These are phyloP conservation scores for Collybia mongolica DNA, from an alignment of 768 basidiomycete genomes.

Conservation along the genomic window DNA sequence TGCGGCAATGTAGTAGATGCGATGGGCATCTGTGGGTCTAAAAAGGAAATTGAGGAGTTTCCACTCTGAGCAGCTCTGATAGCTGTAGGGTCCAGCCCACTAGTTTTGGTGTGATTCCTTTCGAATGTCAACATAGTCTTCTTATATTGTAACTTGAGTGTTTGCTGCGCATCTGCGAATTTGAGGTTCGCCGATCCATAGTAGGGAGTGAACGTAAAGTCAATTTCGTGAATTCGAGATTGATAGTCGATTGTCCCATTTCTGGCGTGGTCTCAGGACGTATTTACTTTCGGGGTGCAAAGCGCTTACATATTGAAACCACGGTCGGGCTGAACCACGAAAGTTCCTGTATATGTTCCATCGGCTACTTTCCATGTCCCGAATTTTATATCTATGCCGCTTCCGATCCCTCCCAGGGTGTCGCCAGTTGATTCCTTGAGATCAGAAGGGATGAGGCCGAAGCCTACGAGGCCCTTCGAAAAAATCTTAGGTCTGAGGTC, in stretches of 20 bases:
- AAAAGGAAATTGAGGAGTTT: constrained; percentile 25
- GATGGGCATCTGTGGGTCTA: constrained; percentile 47
- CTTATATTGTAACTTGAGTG: constrained; percentile 48
- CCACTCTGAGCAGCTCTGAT: constrained; percentile 38
- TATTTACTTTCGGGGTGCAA: background rate
- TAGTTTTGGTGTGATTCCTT: constrained; percentile 41
- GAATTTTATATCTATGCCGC: constrained; percentile 55
- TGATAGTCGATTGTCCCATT: constrained; percentile 59
- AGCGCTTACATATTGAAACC: constrained; percentile 55
- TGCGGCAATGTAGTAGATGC: constrained; percentile 39
- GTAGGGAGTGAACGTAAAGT: constrained; percentile 60
- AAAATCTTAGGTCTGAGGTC: constrained; percentile 17
- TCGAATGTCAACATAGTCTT: constrained; percentile 52
- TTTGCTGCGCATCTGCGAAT: constrained; percentile 49
- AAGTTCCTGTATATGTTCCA: constrained; percentile 42
- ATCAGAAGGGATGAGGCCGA: constrained; percentile 60
- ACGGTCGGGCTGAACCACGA: constrained; percentile 51
- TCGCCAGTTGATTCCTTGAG: constrained; percentile 56
- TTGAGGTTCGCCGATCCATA: constrained; percentile 40
- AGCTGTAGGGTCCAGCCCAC: constrained; percentile 53
- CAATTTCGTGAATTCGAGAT: constrained; percentile 58
- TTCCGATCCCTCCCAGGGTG: constrained; percentile 62
- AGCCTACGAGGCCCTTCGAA: constrained; percentile 52
- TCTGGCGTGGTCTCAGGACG: constrained; percentile 21
- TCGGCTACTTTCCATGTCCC: constrained; percentile 39